A percentile compares a stretch with the other conserved stretches of the same genome.
These are phyloP conservation scores for Stemphylium beticola DNA, from an alignment of 2,329 filamentous ascomycete genomes.

Conservation along the genomic window DNA sequence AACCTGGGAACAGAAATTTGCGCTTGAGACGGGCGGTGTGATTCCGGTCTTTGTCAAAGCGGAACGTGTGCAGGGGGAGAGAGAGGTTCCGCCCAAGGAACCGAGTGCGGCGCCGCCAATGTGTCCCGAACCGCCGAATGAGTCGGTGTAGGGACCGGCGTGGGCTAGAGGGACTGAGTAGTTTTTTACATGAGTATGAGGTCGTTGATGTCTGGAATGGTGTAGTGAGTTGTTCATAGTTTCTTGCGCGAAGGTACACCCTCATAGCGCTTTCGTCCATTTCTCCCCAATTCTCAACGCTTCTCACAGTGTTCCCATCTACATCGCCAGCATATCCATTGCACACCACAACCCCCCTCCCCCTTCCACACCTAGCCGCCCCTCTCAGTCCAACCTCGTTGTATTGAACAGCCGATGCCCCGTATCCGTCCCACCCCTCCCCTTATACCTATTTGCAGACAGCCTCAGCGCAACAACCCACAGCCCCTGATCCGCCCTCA, in stretches of 20 bases:
- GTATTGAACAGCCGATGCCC: slow-evolving; percentile 67
- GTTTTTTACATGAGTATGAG: no score
- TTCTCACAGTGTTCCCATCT: no score
- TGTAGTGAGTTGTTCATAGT: no score
- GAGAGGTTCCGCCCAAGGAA: slow-evolving; percentile 35
- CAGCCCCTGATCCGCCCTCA: slow-evolving; percentile 30
- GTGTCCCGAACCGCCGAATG: slow-evolving; percentile 31
- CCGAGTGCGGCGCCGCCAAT: slow-evolving; percentile 41
- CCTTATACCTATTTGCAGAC: slow-evolving; percentile 63
- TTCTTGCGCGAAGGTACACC: no score
- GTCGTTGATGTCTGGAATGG: no score
- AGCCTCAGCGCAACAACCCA: slow-evolving; percentile 60
- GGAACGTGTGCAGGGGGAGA: slow-evolving; percentile 50
- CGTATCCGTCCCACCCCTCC: slow-evolving; percentile 61
- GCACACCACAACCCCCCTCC: no score
- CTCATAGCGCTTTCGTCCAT: no score
- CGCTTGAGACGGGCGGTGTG: slow-evolving; percentile 68
- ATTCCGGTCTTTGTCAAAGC: slow-evolving; percentile 71
- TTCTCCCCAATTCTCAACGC: no score
- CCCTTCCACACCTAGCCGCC: no score
- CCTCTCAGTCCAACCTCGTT: slow-evolving; percentile 46
- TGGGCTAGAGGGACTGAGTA: no score
- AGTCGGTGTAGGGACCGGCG: no score
- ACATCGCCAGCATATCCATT: no score
- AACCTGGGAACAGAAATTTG: slow-evolving; percentile 50